Percentiles rank a stretch among this genome's conserved stretches.
Evolutionary conservation across 805 yeast genomes (phyloP).

Genomic region (Schizosaccharomyces cryophilus): DNA sequence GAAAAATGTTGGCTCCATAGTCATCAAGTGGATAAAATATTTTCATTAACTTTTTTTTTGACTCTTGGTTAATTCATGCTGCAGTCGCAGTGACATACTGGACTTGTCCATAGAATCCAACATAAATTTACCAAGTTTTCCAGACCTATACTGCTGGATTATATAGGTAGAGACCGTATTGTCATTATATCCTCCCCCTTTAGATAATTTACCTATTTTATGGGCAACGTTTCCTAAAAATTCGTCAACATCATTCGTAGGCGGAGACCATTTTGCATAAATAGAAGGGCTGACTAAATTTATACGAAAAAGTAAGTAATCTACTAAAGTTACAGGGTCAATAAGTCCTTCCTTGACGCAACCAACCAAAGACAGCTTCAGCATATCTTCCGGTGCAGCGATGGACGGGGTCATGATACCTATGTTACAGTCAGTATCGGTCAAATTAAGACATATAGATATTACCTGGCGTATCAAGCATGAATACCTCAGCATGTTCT

Average conservation of each 20-base stretch:
- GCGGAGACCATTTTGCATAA: background rate
- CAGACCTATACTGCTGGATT: background rate
- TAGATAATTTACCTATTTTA: background rate
- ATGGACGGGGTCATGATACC: slow-evolving; percentile 52
- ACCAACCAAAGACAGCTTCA: slow-evolving; percentile 48
- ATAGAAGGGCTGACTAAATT: slow-evolving; percentile 18
- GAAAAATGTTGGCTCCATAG: too few species aligned
- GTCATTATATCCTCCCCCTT: background rate
- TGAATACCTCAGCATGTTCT: slow-evolving; percentile 34
- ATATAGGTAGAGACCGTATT: background rate
- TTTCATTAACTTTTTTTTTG: too few species aligned
- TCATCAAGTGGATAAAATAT: too few species aligned
- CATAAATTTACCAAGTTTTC: background rate
- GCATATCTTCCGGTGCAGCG: slow-evolving; percentile 40
- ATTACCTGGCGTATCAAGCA: slow-evolving; percentile 74
- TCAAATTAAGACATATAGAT: background rate
- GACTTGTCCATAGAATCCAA: background rate
- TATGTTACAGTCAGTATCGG: background rate
- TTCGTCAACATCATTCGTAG: background rate
- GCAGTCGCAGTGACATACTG: background rate
- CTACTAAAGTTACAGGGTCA: slow-evolving; percentile 72
- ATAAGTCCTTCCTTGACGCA: slow-evolving; percentile 44
- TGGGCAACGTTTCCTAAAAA: background rate
- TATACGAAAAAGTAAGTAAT: slow-evolving; percentile 49
- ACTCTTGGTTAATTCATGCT: background rate